phyloP scores from a whole-genome alignment of 768 basidiomycete species.

The Boletus patriciae region DNA sequence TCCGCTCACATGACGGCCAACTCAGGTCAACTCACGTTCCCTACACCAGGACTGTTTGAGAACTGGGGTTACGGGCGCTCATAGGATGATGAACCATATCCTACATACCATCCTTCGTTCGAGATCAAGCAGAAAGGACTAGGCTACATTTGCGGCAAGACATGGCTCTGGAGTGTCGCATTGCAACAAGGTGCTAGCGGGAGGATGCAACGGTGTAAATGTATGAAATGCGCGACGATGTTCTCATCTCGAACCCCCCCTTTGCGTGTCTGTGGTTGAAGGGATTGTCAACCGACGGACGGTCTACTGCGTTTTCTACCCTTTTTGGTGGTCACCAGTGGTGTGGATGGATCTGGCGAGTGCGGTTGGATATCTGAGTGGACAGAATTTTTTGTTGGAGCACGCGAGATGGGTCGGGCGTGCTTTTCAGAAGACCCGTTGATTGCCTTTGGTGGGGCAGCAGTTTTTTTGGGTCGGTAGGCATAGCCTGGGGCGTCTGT shows the following conservation, averaged over 20 bases:
- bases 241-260: slow-evolving; percentile 19
- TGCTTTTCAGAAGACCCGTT: slow-evolving; percentile 18
- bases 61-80: no score
- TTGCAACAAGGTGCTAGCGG: slow-evolving; percentile 28
- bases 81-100: slow-evolving; percentile 16
- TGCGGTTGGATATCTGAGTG: slow-evolving; percentile 14
- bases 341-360: slow-evolving; percentile 13
- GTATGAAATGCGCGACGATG: slow-evolving; percentile 28
- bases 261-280: slow-evolving; percentile 17
- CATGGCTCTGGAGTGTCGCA: slow-evolving; percentile 21
- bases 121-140: slow-evolving; percentile 17
- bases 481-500: slow-evolving; percentile 27
- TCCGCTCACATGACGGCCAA: no score
- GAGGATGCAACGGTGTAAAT: slow-evolving; percentile 30
- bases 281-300: slow-evolving; percentile 26
- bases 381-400: slow-evolving; percentile 21
- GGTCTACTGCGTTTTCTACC: slow-evolving; percentile 36
- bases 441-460: slow-evolving; percentile 9
- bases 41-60: no score
- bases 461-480: slow-evolving; percentile 15
- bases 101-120: slow-evolving; percentile 27
- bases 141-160: slow-evolving; percentile 32
- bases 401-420: slow-evolving; percentile 11
- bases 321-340: slow-evolving; percentile 20
- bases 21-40: no score